Base-by-base conservation (phyloP, 192 early-diverging fungal species). In the Mortierella antarctica region DNA sequence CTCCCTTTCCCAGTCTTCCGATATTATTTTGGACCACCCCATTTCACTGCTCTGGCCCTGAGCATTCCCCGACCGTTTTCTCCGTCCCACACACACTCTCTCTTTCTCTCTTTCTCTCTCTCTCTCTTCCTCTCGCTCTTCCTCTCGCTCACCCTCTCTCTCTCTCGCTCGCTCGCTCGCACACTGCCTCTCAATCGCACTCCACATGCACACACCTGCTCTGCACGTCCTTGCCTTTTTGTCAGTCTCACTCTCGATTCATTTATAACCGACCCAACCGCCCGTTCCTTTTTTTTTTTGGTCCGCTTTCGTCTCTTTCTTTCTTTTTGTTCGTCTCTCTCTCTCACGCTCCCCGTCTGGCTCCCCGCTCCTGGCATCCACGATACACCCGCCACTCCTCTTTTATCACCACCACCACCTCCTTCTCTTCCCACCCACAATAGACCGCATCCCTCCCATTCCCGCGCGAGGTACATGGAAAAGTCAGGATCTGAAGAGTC, bases 401-500 rank as follows among this genome's bases (percentile, higher is more conserved):
- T 17, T 17, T 40, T 57, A 14, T 57, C 57, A 59, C 18, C n/a
- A 20, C 18, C 54, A n/a, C 53, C n/a, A 13, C 31, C 31, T 31
- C 31, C 18, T n/a, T n/a, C n/a, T n/a, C 54, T 20, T 54, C 18
- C 7, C n/a, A n/a, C 15, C 23, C 7, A 59, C 31, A 31, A 31
- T 31, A 31, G 31, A 31, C 31, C 31, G 3, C 31, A 31, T 31
- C 31, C 31, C 31, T 31, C 31, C 31, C 31, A 31, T 31, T 31
- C 31, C 31, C 31, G 31, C 31, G 31, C 56, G 50, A 52, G 48
- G 41, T 70, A 55, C 51, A 77, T 77, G 74, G 58, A 56, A 46
- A 57, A 67, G 54, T 50, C 66, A 57, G 69, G 46, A 14, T 70
- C 74, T 46, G 60, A 53, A 45, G 50, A 67, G 41, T 70, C 74